Conservation (phyloP, 1,284 basidiomycete genomes). For the Volvariella surrecta region DNA sequence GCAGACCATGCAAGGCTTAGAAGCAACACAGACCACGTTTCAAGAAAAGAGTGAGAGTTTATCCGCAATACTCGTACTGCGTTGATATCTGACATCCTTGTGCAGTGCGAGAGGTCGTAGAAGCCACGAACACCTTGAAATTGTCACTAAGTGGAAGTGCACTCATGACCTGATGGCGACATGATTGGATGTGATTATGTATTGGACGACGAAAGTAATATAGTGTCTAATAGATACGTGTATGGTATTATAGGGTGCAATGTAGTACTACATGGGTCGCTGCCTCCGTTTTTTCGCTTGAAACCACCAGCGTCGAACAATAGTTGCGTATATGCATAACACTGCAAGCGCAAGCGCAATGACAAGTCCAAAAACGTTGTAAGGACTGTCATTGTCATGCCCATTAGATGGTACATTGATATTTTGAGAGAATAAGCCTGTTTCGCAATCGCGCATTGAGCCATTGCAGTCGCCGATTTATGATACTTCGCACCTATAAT, state of each 20-base stretch:
- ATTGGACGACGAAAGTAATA: no score
- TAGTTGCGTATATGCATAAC: conserved; percentile 25
- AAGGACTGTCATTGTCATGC: conserved; percentile 18
- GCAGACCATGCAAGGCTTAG: conserved; percentile 42
- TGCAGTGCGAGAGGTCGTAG: conserved; percentile 49
- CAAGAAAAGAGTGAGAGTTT: conserved; percentile 44
- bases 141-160: conserved; percentile 3
- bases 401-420: conserved; percentile 32
- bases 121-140: conserved; percentile 29
- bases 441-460: neutral
- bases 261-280: no score
- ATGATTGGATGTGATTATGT: conserved; percentile 10
- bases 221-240: no score
- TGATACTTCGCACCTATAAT: conserved; percentile 42
- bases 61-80: neutral
- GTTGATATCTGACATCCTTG: neutral
- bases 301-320: conserved; percentile 55
- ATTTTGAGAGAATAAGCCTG: conserved; percentile 64
- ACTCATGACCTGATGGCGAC: no score
- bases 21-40: conserved; percentile 47
- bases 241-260: no score
- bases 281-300: conserved; percentile 30
- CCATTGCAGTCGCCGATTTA: neutral
- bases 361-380: conserved; percentile 41
- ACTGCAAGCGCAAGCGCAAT: conserved; percentile 32